Base-by-base conservation (phyloP, 176 grass and related monocot species). In the Oryza brachyantha region DNA sequence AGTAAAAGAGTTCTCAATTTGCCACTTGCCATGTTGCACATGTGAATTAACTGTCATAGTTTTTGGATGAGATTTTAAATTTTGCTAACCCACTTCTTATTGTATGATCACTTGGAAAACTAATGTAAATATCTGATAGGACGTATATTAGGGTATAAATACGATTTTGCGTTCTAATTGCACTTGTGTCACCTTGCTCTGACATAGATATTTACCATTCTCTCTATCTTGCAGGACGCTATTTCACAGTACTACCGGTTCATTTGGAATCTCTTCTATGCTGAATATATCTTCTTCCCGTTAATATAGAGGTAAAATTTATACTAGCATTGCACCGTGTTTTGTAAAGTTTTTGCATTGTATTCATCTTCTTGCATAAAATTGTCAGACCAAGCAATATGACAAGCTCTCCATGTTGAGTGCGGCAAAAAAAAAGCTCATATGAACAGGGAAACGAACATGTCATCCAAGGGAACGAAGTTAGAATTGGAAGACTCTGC, bases 231-330 rank as follows among this genome's bases (percentile, higher is more conserved):
- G 45, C 84, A 99, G 96, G 90, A 93, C 80, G 90, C 92, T 67
- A 96, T 99, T 79, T 91, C 84, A 10, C 78, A 96, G 63, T 99
- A 87, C 79, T 99, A 99, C 43, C 81, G 78, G 66, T 96, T 99
- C 81, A 95, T 96, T 50, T 99, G 96, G 96, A 96, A 96, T 67
- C 90, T 95, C 37, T 99, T 99, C 78, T 99, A 99, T 22, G 85
- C 92, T 17, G 96, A 95, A 68, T 99, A 99, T 60, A 78, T 89
- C 19, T 78, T 99, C 55, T 99, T 95, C 67, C 96, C 96, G 1
- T 26, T 99, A 14, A 82, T 95, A 89, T 99, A 95, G 81, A 96
- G 87, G 85, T 86, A 83, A 21, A 21, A 52, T 19, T 19, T 19
- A 8, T 52, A n/a, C 14, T 52, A 52, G 2, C 48, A 29, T 75